A percentile compares a stretch with the other conserved stretches of the same genome.
Evolutionary conservation across 1,284 basidiomycete species (phyloP).

Genomic region (Pseudozyma hubeiensis): DNA sequence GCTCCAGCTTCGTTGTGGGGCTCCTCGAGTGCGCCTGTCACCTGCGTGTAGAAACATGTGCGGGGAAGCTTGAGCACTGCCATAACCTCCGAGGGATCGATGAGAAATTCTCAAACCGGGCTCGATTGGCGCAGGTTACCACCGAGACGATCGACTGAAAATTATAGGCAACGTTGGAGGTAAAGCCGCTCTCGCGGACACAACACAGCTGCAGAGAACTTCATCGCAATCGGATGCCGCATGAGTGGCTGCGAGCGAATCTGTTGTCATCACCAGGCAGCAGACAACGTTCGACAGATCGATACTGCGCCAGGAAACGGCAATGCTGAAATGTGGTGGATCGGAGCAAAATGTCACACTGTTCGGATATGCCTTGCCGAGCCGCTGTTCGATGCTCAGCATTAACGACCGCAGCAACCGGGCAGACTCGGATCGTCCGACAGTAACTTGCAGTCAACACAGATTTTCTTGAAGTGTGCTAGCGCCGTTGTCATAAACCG

Average conservation of each 20-base stretch:
- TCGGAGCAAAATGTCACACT: background rate
- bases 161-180: background rate
- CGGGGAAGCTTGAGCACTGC: background rate
- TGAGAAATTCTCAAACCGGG: background rate
- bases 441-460: no score
- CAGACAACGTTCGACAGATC: no score
- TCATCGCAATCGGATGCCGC: no score
- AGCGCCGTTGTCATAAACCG: no score
- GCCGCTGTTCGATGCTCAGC: background rate
- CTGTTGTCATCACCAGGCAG: no score
- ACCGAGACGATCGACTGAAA: background rate
- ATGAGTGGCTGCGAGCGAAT: no score
- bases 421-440: background rate
- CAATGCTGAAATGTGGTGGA: background rate
- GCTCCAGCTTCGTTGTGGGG: no score
- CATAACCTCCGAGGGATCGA: background rate
- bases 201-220: no score
- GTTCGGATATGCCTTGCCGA: conserved; percentile 4
- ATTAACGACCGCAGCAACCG: background rate
- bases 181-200: no score
- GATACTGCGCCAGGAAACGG: no score
- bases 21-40: no score
- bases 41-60: background rate
- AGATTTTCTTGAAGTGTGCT: no score
- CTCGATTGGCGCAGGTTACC: background rate